These are phyloP conservation scores for Penicillium occitanis DNA, from an alignment of 2,329 filamentous ascomycete genomes.

Conservation along the genomic window DNA sequence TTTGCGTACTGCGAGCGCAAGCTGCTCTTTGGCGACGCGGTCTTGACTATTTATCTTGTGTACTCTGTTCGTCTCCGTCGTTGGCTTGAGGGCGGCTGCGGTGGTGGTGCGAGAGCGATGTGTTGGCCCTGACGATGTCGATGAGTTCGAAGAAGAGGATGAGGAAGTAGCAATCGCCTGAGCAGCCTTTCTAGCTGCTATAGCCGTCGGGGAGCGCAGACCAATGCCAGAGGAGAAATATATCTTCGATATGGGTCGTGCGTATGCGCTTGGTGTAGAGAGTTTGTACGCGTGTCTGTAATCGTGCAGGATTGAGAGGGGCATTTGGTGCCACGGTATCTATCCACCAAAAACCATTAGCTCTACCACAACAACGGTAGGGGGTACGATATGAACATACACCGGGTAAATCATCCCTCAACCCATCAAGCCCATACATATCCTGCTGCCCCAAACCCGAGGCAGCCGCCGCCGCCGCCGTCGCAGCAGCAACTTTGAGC, in stretches of 20 bases:
- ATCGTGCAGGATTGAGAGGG: slow-evolving; percentile 48
- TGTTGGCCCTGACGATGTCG: background rate
- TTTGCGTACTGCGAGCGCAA: slow-evolving; percentile 46
- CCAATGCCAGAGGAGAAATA: slow-evolving; percentile 49
- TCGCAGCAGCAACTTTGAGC: slow-evolving; percentile 27
- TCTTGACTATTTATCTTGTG: slow-evolving; percentile 38
- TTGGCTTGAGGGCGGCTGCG: background rate
- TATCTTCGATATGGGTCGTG: slow-evolving; percentile 47
- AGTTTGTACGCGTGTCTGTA: slow-evolving; percentile 52
- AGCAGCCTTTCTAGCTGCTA: slow-evolving; percentile 40
- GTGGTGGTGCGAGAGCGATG: background rate
- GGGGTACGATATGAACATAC: background rate
- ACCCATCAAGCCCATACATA: background rate
- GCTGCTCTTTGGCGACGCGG: slow-evolving; percentile 43
- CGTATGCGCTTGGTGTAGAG: slow-evolving; percentile 45
- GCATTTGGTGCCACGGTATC: slow-evolving; percentile 47
- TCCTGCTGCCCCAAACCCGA: slow-evolving; percentile 10
- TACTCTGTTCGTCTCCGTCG: background rate
- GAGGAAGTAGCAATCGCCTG: background rate
- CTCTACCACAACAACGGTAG: background rate
- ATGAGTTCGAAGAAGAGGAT: slow-evolving; percentile 6
- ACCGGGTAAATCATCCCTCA: slow-evolving; percentile 19
- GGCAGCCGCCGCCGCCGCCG: slow-evolving; percentile 13
- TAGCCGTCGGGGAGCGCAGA: slow-evolving; percentile 46
- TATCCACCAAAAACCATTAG: slow-evolving; percentile 22